Percentiles rank a stretch among this genome's conserved stretches.
Conservation (phyloP, 129 eudicot species). For the Saussurea involucrata region DNA sequence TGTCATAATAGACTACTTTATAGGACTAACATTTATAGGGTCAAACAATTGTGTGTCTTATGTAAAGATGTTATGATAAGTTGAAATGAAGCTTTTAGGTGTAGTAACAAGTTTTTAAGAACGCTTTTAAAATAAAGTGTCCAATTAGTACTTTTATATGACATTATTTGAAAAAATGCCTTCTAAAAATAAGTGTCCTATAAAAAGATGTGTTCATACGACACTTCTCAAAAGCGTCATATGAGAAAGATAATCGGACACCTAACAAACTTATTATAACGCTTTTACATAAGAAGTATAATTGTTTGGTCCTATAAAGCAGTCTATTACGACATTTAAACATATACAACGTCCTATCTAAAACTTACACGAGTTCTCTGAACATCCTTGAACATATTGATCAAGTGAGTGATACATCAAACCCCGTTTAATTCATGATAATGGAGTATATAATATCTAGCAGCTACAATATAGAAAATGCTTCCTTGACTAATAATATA, state of each 20-base stretch:
- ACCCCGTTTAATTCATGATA: background rate
- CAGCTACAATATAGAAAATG: conserved; percentile 94
- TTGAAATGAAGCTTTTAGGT: background rate
- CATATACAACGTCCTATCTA: background rate
- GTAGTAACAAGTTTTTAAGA: background rate
- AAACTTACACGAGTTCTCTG: background rate
- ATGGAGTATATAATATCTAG: conserved; percentile 34
- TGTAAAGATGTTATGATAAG: background rate
- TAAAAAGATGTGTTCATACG: no score
- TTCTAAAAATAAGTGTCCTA: no score
- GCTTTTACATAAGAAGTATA: no score
- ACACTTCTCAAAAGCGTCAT: background rate
- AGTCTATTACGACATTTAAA: background rate
- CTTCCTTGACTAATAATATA: conserved; percentile 95
- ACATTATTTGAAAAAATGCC: background rate
- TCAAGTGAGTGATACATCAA: background rate
- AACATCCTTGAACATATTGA: background rate
- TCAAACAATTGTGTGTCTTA: background rate
- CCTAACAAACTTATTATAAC: background rate
- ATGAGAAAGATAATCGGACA: background rate
- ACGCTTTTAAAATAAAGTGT: no score
- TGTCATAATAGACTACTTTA: background rate
- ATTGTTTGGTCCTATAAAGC: background rate
- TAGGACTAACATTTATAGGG: background rate
- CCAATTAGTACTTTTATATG: background rate